These are phyloP conservation scores for Talaromyces thailandensis DNA, from an alignment of 495 filamentous ascomycete species.

Conservation along the genomic window DNA sequence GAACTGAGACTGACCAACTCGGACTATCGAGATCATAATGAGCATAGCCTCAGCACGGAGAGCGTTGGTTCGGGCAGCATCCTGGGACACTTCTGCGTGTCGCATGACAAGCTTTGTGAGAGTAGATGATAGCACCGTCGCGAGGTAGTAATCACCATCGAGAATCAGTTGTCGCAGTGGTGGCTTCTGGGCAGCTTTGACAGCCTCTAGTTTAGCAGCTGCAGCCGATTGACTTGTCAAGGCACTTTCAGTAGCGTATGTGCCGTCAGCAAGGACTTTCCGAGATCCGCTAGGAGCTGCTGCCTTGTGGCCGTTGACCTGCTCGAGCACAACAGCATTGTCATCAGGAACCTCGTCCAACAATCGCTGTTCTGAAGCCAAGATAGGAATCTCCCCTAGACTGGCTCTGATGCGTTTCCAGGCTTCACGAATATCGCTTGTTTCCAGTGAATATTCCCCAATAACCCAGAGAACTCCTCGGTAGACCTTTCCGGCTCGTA, in stretches of 20 bases:
- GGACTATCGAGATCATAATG: slow-evolving; percentile 98
- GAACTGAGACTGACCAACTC: slow-evolving; percentile 95
- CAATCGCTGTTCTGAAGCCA: slow-evolving; percentile 89
- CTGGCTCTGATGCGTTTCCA: slow-evolving; percentile 95
- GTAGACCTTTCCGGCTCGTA: slow-evolving; percentile 95
- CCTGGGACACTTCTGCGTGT: slow-evolving; percentile 87
- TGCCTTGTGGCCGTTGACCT: slow-evolving; percentile 74
- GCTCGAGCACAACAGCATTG: slow-evolving; percentile 53
- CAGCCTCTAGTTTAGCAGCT: slow-evolving; percentile 86
- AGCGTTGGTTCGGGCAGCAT: slow-evolving; percentile 82
- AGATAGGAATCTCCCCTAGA: slow-evolving; percentile 93
- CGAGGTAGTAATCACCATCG: slow-evolving; percentile 96
- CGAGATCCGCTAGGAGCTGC: slow-evolving; percentile 73
- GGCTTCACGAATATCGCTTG: slow-evolving; percentile 88
- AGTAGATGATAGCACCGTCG: slow-evolving; percentile 86
- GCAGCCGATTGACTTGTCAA: slow-evolving; percentile 85
- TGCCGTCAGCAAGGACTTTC: slow-evolving; percentile 91
- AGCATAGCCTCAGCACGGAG: slow-evolving; percentile 96
- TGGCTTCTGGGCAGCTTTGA: slow-evolving; percentile 94
- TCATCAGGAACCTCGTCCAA: slow-evolving; percentile 73
- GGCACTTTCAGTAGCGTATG: slow-evolving; percentile 93
- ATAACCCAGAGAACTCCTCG: slow-evolving; percentile 96
- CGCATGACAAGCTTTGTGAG: slow-evolving; percentile 98
- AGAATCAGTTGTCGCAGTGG: slow-evolving; percentile 91
- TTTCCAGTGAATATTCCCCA: slow-evolving; percentile 91